A percentile compares a stretch with the other conserved stretches of the same genome.
Conservation (phyloP, 345 rosid genomes). For the Brassica cretica region DNA sequence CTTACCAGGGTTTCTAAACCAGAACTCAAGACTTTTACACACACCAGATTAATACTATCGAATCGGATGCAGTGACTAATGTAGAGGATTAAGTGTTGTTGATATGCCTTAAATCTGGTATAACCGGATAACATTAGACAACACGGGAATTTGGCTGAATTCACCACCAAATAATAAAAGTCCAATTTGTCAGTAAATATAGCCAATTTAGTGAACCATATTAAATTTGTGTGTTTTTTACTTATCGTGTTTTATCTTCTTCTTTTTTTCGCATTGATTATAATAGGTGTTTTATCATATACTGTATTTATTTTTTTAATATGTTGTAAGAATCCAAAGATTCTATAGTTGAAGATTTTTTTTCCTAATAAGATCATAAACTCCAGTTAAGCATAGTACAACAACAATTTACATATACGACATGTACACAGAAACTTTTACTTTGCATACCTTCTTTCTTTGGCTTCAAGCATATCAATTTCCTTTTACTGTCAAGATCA, state of each 20-base stretch:
- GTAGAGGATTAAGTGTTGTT: not conserved
- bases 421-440: conserved; percentile 21
- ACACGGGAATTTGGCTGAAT: not conserved
- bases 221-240: too few species aligned
- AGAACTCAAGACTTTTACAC: not conserved
- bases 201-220: not conserved
- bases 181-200: not conserved
- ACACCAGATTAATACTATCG: not conserved
- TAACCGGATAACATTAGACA: not conserved
- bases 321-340: not conserved
- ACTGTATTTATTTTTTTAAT: not conserved
- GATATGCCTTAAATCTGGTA: not conserved
- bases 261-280: too few species aligned
- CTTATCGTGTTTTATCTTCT: not conserved
- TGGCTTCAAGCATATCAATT: conserved; percentile 78
- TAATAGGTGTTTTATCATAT: not conserved
- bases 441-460: conserved; percentile 61
- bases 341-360: not conserved
- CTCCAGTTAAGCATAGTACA: conserved; percentile 26
- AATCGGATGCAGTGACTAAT: not conserved
- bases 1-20: not conserved
- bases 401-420: not conserved
- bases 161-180: not conserved
- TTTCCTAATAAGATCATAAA: not conserved
- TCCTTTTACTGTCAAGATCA: conserved; percentile 67